Conservation (phyloP, 208 protist genomes). For the Herpetomonas samuelpessoai region DNA sequence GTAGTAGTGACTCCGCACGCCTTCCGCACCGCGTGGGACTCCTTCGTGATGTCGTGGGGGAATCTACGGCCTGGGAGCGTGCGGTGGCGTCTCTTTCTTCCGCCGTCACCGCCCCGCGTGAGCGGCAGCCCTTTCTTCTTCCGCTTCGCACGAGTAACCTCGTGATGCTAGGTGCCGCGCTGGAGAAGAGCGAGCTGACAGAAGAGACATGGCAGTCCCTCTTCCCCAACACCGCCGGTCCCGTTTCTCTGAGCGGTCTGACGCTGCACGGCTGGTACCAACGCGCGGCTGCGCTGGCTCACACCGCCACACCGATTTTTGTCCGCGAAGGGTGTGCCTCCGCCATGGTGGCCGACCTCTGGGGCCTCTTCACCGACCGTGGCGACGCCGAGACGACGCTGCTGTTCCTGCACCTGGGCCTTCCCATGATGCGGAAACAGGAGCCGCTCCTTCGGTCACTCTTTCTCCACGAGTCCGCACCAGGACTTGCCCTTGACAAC, state of each 20-base stretch:
- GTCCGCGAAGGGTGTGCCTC: slow-evolving; percentile 20
- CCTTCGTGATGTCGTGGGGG: slow-evolving; percentile 35
- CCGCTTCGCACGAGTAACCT: background rate
- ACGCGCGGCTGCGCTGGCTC: slow-evolving; percentile 19
- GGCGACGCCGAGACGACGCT: slow-evolving; percentile 23
- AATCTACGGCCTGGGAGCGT: slow-evolving; percentile 14
- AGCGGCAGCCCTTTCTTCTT: background rate
- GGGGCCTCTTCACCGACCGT: slow-evolving; percentile 29
- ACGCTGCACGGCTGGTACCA: slow-evolving; percentile 14
- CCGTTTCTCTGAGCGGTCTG: background rate
- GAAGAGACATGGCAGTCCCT: background rate
- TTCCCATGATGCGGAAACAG: background rate
- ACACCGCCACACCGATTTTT: slow-evolving; percentile 26
- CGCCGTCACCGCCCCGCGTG: background rate
- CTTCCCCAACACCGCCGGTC: background rate
- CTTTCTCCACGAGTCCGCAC: background rate
- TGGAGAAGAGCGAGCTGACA: background rate
- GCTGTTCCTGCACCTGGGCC: slow-evolving; percentile 19
- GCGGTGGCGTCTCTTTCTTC: slow-evolving; percentile 15
- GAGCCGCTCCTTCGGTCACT: background rate
- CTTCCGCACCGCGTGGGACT: slow-evolving; percentile 18
- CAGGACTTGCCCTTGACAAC: background rate
- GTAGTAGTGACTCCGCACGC: background rate
- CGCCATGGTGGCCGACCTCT: slow-evolving; percentile 31
- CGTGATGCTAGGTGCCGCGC: background rate